Conservation (phyloP, 306 rosid genomes). For the Acmispon strigosus region DNA sequence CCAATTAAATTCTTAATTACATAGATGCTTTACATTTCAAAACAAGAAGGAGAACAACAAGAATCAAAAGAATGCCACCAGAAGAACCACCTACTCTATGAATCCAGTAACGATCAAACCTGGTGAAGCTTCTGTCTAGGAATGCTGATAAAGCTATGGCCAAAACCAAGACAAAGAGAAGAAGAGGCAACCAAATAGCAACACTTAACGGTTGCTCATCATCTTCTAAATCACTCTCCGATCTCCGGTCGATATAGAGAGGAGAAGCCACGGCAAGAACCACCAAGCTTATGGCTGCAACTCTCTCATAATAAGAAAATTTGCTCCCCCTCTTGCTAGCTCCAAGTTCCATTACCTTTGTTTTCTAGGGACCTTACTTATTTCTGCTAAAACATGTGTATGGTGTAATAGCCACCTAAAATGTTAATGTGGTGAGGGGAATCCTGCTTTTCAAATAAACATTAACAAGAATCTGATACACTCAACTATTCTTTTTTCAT, state of each 20-base stretch:
- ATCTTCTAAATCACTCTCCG: constrained; percentile 36
- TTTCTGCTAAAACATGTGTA: not conserved
- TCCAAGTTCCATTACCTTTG: constrained; percentile 45
- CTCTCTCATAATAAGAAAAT: constrained; percentile 56
- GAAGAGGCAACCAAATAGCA: constrained; percentile 52
- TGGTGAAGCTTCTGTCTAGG: constrained; percentile 50
- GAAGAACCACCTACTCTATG: constrained; percentile 94
- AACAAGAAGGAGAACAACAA: constrained; percentile 64
- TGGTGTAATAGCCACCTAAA: not conserved
- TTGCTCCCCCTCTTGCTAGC: constrained; percentile 35
- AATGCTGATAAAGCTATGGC: constrained; percentile 42
- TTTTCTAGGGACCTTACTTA: not conserved
- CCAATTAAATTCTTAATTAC: not conserved
- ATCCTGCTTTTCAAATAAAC: constrained; percentile 25
- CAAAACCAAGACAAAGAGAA: constrained; percentile 55
- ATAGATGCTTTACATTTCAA: constrained; percentile 60
- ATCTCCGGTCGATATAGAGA: constrained; percentile 58
- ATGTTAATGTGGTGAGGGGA: not conserved
- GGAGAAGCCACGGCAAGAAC: constrained; percentile 85
- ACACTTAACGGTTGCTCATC: constrained; percentile 41
- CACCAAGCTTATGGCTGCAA: constrained; percentile 51
- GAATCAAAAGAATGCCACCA: constrained; percentile 58
- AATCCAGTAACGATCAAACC: constrained; percentile 85
- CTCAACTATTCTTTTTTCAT: not conserved
- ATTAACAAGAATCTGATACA: not conserved